phyloP scores from a whole-genome alignment of 2,329 filamentous ascomycete genomes.

The Curvularia sp. region DNA sequence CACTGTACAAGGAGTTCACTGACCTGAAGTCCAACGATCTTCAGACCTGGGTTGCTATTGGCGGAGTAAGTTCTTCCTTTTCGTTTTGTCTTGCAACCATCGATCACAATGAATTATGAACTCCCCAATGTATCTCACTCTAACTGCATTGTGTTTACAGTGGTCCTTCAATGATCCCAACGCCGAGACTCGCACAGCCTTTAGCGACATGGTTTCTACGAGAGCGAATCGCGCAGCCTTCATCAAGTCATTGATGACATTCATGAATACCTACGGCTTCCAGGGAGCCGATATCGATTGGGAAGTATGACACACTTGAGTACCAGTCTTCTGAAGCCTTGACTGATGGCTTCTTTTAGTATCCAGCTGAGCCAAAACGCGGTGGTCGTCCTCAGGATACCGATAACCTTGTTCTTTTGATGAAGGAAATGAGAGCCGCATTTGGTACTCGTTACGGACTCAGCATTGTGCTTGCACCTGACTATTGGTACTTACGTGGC shows the following conservation, averaged over 20 bases:
- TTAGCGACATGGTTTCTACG: slow-evolving; percentile 39
- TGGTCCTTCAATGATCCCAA: slow-evolving; percentile 53
- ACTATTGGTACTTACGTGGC: slow-evolving; percentile 37
- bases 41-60: slow-evolving; percentile 52
- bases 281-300: slow-evolving; percentile 58
- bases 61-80: slow-evolving; percentile 46
- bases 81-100: too few species aligned
- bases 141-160: too few species aligned
- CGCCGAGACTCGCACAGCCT: slow-evolving; percentile 33
- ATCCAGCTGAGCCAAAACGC: slow-evolving; percentile 45
- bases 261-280: slow-evolving; percentile 54
- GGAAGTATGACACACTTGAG: too few species aligned
- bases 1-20: slow-evolving; percentile 42
- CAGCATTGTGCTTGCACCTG: slow-evolving; percentile 25
- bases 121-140: too few species aligned
- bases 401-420: slow-evolving; percentile 32
- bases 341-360: too few species aligned
- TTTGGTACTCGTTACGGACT: slow-evolving; percentile 38
- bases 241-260: slow-evolving; percentile 35
- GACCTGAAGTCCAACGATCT: slow-evolving; percentile 44
- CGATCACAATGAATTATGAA: too few species aligned
- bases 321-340: too few species aligned
- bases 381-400: slow-evolving; percentile 48
- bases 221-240: neutral
- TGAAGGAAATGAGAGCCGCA: slow-evolving; percentile 27